Conservation (phyloP, 2,329 filamentous ascomycete genomes). For the Aspergillus terreus region DNA sequence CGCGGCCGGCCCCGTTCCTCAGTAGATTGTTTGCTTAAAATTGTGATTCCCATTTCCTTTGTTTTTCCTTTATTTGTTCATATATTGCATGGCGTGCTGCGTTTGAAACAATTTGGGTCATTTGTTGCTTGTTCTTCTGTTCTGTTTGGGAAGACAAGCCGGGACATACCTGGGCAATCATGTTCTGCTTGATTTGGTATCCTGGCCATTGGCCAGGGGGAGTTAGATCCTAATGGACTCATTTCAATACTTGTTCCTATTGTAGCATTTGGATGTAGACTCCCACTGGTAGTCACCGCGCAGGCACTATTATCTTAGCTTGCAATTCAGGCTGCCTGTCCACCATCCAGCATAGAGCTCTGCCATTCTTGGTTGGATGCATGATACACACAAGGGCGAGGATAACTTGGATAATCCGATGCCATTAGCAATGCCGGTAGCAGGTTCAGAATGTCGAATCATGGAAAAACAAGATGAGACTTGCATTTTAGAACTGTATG, state of each 20-base stretch:
- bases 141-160: slow-evolving; percentile 5
- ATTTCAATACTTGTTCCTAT: neutral
- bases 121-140: slow-evolving; percentile 1
- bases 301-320: too few species aligned
- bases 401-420: too few species aligned
- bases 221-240: neutral
- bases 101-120: slow-evolving; percentile 15
- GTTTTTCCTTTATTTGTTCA: slow-evolving; percentile 20
- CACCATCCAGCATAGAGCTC: too few species aligned
- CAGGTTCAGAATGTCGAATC: too few species aligned
- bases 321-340: too few species aligned
- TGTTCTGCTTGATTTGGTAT: neutral
- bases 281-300: too few species aligned
- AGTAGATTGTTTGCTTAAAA: slow-evolving; percentile 10
- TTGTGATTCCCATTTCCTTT: slow-evolving; percentile 9
- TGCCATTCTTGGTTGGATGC: too few species aligned
- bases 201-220: slow-evolving; percentile 1
- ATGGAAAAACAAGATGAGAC: too few species aligned
- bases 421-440: too few species aligned
- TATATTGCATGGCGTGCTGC: slow-evolving; percentile 32
- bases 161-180: slow-evolving; percentile 6
- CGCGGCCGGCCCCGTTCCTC: slow-evolving; percentile 44
- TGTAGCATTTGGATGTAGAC: neutral
- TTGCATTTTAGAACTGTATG: too few species aligned
- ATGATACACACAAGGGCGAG: too few species aligned